Percentiles rank a stretch among this genome's conserved stretches.
Evolutionary conservation across 2,329 filamentous ascomycete species (phyloP).

Genomic region (Diaporthe helianthi): DNA sequence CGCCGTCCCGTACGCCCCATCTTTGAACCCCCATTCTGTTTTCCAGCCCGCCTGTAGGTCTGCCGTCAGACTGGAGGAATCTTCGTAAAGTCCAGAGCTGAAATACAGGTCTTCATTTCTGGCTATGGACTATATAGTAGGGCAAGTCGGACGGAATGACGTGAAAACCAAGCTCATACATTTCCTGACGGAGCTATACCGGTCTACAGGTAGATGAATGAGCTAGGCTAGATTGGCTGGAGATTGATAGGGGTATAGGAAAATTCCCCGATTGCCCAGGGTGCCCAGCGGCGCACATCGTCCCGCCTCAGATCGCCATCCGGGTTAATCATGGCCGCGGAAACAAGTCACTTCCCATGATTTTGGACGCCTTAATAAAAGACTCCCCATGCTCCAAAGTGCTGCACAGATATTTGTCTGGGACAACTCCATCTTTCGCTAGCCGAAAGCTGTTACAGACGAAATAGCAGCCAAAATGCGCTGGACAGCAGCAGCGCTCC

Average conservation of each 20-base stretch:
- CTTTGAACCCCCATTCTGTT: not conserved
- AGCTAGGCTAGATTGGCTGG: not conserved
- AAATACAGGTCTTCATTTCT: not conserved
- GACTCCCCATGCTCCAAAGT: too few relatives aligned
- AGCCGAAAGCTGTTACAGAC: not conserved
- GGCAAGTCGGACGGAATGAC: too few relatives aligned
- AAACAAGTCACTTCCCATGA: not conserved
- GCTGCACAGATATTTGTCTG: not conserved
- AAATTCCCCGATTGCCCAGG: conserved; percentile 21
- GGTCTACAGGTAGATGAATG: too few relatives aligned
- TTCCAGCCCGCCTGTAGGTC: not conserved
- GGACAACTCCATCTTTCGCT: not conserved
- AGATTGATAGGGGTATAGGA: conserved; percentile 18
- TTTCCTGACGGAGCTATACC: not conserved
- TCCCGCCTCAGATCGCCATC: conserved; percentile 17
- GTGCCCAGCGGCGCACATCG: conserved; percentile 3
- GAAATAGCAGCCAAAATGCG: not conserved
- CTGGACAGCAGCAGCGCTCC: conserved; percentile 13
- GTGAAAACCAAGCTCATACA: not conserved
- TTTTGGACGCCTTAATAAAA: not conserved
- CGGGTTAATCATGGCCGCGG: conserved; percentile 12
- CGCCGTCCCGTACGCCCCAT: not conserved
- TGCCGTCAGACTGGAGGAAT: not conserved
- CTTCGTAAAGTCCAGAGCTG: not conserved
- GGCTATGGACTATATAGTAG: not conserved